A percentile compares a stretch with the other conserved stretches of the same genome.
Conservation (phyloP, 371 early-diverging fungal species). For the Mycotypha africana region DNA sequence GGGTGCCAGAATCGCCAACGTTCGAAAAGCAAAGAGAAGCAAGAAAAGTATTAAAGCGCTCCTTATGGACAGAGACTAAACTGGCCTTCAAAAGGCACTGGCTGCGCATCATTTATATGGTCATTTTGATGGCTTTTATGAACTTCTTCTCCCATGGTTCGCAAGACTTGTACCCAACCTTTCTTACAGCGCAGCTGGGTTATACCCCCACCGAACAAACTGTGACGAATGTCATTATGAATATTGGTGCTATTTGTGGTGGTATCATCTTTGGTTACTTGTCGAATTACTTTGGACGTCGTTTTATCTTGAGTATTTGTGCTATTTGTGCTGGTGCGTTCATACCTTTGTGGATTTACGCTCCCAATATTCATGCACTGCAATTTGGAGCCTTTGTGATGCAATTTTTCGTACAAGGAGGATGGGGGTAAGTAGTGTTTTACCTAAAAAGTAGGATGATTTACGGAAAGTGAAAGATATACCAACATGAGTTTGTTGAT, state of each 20-base stretch:
- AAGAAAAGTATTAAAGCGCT: slow-evolving; percentile 24
- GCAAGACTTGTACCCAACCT: slow-evolving; percentile 72
- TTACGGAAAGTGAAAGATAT: too few species aligned
- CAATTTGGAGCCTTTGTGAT: slow-evolving; percentile 56
- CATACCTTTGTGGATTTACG: slow-evolving; percentile 64
- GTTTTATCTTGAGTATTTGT: slow-evolving; percentile 41
- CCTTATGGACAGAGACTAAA: slow-evolving; percentile 34
- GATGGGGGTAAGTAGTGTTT: slow-evolving; percentile 47
- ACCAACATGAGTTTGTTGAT: too few species aligned
- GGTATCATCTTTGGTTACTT: slow-evolving; percentile 60
- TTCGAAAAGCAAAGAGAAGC: slow-evolving; percentile 42
- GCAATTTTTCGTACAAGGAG: slow-evolving; percentile 64
- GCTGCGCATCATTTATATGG: slow-evolving; percentile 54
- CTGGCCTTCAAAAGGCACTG: slow-evolving; percentile 49
- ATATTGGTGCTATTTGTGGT: slow-evolving; percentile 66
- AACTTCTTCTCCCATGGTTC: slow-evolving; percentile 69
- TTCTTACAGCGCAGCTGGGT: slow-evolving; percentile 50
- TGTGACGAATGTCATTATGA: slow-evolving; percentile 55
- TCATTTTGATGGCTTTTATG: slow-evolving; percentile 56
- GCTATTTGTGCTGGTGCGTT: slow-evolving; percentile 52
- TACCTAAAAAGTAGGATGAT: background rate
- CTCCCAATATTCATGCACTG: slow-evolving; percentile 38
- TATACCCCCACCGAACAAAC: slow-evolving; percentile 50
- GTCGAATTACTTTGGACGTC: slow-evolving; percentile 64
- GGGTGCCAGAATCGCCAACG: slow-evolving; percentile 61